Conservation (phyloP, 1,284 basidiomycete genomes). For the Peniophora sp. region DNA sequence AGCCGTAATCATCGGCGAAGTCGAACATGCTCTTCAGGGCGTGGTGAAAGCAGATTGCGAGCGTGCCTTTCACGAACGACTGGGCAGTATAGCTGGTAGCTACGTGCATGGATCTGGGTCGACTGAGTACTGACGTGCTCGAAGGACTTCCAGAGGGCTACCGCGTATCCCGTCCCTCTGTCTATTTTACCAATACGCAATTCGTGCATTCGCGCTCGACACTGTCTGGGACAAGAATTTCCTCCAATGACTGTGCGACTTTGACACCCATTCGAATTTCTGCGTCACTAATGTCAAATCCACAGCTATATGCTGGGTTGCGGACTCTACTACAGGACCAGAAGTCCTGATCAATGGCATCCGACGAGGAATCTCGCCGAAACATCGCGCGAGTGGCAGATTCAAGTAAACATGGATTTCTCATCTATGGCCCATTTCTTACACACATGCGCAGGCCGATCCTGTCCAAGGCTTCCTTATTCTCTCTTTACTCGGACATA, state of each 20-base stretch:
- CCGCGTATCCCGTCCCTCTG: constrained; percentile 34
- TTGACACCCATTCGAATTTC: constrained; percentile 4
- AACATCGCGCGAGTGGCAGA: constrained; percentile 53
- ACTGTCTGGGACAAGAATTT: constrained; percentile 25
- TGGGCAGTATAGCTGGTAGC: constrained; percentile 29
- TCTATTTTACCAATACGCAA: constrained; percentile 48
- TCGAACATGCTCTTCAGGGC: constrained; percentile 31
- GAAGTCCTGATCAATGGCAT: constrained; percentile 73
- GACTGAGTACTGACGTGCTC: background rate
- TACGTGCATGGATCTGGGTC: background rate
- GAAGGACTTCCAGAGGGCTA: constrained; percentile 39
- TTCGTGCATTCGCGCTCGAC: constrained; percentile 55
- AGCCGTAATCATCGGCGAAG: constrained; percentile 65
- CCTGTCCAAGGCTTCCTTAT: constrained; percentile 23
- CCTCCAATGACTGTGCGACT: constrained; percentile 58
- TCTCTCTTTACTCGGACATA: constrained; percentile 12
- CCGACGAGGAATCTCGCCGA: constrained; percentile 67
- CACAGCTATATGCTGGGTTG: constrained; percentile 63
- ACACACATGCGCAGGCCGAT: constrained; percentile 16
- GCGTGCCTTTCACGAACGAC: constrained; percentile 49
- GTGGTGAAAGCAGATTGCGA: constrained; percentile 48
- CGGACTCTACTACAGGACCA: constrained; percentile 30
- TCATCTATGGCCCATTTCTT: background rate
- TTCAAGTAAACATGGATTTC: constrained; percentile 39
- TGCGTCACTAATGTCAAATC: constrained; percentile 1